These are phyloP conservation scores for Hylodesmum podocarpum DNA, from an alignment of 306 rosid species.

Conservation along the genomic window DNA sequence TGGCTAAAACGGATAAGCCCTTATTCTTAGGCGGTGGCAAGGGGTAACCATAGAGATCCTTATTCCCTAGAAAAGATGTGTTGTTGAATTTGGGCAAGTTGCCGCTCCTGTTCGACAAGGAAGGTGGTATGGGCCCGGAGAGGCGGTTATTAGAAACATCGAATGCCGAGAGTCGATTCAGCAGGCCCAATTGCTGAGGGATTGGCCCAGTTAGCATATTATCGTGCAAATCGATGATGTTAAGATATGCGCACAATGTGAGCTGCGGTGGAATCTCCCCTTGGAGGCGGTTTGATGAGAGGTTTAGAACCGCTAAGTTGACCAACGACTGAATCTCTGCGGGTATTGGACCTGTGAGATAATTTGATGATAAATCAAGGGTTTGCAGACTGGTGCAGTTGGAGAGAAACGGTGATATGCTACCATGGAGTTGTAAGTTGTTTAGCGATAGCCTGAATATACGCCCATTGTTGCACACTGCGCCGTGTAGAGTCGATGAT, in stretches of 20 bases:
- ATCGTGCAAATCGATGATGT: slow-evolving; percentile 84
- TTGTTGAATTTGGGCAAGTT: slow-evolving; percentile 74
- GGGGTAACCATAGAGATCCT: slow-evolving; percentile 93
- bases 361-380: slow-evolving; percentile 87
- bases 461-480: slow-evolving; percentile 91
- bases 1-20: slow-evolving; percentile 78
- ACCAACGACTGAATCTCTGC: slow-evolving; percentile 72
- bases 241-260: slow-evolving; percentile 87
- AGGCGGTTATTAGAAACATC: slow-evolving; percentile 82
- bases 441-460: slow-evolving; percentile 89
- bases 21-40: slow-evolving; percentile 58
- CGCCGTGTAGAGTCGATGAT: slow-evolving; percentile 71
- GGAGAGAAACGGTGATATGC: slow-evolving; percentile 78
- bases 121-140: slow-evolving; percentile 75
- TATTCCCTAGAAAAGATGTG: slow-evolving; percentile 68
- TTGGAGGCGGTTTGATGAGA: slow-evolving; percentile 64
- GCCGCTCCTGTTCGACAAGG: slow-evolving; percentile 64
- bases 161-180: slow-evolving; percentile 72
- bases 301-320: slow-evolving; percentile 85
- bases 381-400: slow-evolving; percentile 94
- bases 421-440: slow-evolving; percentile 62
- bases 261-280: slow-evolving; percentile 86
- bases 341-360: slow-evolving; percentile 75
- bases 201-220: slow-evolving; percentile 70
- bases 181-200: slow-evolving; percentile 89